These are phyloP conservation scores for Durio zibethinus DNA, from an alignment of 345 rosid genomes.

Conservation along the genomic window DNA sequence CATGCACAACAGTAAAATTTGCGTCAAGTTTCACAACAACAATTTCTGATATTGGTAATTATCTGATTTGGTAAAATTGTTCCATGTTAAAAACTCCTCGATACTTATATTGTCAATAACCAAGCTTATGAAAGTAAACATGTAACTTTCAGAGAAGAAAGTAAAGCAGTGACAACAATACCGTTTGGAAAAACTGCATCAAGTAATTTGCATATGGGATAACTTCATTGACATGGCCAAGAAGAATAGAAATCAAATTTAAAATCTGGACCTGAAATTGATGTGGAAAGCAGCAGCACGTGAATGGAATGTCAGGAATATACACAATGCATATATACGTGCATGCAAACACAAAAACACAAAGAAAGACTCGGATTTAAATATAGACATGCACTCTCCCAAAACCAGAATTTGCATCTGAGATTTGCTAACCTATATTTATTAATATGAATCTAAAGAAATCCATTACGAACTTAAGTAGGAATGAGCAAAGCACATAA, in stretches of 20 bases:
- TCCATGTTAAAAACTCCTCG: not conserved
- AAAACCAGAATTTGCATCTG: not conserved
- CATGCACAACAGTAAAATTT: not conserved
- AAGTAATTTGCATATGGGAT: conserved; percentile 71
- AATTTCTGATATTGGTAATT: not conserved
- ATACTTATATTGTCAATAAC: not conserved
- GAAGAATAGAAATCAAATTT: conserved; percentile 80
- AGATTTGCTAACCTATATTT: not conserved
- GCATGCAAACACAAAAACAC: not conserved
- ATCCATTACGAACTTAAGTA: not conserved
- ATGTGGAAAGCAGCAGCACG: conserved; percentile 6
- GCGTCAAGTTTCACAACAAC: not conserved
- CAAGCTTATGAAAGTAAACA: not conserved
- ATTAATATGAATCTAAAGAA: not conserved
- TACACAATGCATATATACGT: not conserved
- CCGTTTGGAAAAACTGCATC: conserved; percentile 86
- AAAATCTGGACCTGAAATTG: conserved; percentile 84
- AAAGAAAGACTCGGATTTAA: not conserved
- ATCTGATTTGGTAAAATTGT: conserved; percentile 1
- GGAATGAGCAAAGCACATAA: not conserved
- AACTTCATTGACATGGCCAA: conserved; percentile 73
- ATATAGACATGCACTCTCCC: not conserved
- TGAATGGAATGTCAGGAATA: not conserved
- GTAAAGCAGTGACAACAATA: conserved; percentile 24
- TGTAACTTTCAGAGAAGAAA: not conserved